Evolutionary conservation across 2,329 filamentous ascomycete species (phyloP).

Genomic region (Phialemonium atrogriseum): DNA sequence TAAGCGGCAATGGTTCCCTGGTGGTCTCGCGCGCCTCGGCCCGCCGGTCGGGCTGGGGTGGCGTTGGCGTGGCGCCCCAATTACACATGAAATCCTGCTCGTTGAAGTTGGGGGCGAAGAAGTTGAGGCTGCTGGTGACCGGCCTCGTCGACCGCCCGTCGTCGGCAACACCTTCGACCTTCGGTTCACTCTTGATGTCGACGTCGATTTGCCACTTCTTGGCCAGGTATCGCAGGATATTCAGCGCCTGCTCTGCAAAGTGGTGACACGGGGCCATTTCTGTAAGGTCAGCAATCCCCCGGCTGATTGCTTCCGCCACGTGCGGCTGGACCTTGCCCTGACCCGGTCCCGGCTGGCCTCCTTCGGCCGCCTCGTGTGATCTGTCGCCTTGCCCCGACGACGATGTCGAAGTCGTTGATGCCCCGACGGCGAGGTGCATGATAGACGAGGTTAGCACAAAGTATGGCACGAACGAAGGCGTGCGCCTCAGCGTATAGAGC

Average conservation of each 20-base stretch:
- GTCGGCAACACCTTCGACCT: not conserved
- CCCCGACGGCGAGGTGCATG: constrained; percentile 49
- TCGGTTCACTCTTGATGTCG: constrained; percentile 24
- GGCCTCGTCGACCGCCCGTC: constrained; percentile 22
- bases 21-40: constrained; percentile 10
- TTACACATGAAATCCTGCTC: constrained; percentile 38
- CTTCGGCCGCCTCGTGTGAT: constrained; percentile 1
- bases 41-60: not conserved
- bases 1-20: too few relatives aligned
- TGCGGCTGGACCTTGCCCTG: constrained; percentile 30
- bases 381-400: constrained; percentile 1
- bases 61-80: constrained; percentile 27
- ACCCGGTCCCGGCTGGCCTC: constrained; percentile 2
- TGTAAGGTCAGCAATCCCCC: constrained; percentile 48
- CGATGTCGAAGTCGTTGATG: constrained; percentile 20
- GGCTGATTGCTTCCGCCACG: constrained; percentile 36
- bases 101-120: constrained; percentile 43
- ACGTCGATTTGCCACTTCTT: constrained; percentile 52
- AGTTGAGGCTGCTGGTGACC: constrained; percentile 45
- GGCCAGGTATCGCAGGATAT: constrained; percentile 49
- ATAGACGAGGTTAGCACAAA: constrained; percentile 55
- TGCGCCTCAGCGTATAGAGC: constrained; percentile 48
- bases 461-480: constrained; percentile 53
- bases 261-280: constrained; percentile 55
- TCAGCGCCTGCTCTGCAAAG: constrained; percentile 52